These are phyloP conservation scores for Penicillium nucicola DNA, from an alignment of 495 filamentous ascomycete species.

Conservation along the genomic window DNA sequence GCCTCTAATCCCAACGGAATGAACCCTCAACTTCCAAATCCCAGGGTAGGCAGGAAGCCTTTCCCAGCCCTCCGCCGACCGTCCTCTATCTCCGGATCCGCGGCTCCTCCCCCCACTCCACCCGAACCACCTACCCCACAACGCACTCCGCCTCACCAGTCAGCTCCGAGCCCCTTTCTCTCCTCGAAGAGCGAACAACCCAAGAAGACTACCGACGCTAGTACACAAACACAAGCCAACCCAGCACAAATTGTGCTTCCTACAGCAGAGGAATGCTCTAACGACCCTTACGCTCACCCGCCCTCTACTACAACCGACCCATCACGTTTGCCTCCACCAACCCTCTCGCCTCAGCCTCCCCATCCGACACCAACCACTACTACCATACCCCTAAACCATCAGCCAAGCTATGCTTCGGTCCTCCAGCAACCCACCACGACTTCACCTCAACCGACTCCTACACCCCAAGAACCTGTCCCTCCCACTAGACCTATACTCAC, in stretches of 20 bases:
- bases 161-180: background rate
- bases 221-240: background rate
- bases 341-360: conserved; percentile 2
- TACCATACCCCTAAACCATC: conserved; percentile 3
- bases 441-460: background rate
- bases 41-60: no score
- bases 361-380: background rate
- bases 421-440: conserved; percentile 2
- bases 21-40: no score
- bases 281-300: background rate
- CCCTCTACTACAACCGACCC: conserved; percentile 3
- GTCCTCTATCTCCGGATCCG: no score
- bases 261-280: background rate
- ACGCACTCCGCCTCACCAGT: background rate
- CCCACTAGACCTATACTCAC: conserved; percentile 9
- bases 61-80: no score
- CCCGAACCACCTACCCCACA: no score
- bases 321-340: background rate
- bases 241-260: background rate
- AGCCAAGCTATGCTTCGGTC: conserved; percentile 5
- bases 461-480: conserved; percentile 1
- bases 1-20: no score
- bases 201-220: background rate
- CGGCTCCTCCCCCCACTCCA: no score
- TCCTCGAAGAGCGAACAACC: background rate